These are phyloP conservation scores for Tolypocladium tundrense DNA, from an alignment of 2,329 filamentous ascomycete genomes.

Conservation along the genomic window DNA sequence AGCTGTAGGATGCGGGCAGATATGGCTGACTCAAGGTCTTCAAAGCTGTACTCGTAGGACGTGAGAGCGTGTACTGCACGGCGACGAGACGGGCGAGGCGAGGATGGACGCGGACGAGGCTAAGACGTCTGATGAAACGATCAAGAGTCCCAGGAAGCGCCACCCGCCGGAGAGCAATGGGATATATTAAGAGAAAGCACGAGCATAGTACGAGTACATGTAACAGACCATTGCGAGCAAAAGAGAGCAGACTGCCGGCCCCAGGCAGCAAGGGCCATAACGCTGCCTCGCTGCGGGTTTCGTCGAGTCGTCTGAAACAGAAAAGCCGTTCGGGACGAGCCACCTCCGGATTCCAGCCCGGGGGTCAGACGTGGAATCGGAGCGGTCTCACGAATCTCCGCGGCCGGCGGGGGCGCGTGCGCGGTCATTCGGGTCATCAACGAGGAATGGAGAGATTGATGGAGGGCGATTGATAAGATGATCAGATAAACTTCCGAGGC, in stretches of 20 bases:
- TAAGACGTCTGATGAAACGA: background rate
- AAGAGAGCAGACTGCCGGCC: background rate
- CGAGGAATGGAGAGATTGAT: too few species aligned
- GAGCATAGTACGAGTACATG: background rate
- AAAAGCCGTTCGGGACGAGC: constrained; percentile 16
- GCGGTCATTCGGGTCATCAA: too few species aligned
- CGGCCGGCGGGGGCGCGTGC: too few species aligned
- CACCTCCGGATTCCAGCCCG: constrained; percentile 18
- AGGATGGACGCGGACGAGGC: background rate
- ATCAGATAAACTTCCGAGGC: too few species aligned
- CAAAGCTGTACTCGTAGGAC: background rate
- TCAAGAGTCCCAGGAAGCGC: background rate
- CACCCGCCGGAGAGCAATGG: background rate
- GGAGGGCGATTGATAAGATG: too few species aligned
- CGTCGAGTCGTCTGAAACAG: constrained; percentile 16
- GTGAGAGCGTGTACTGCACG: background rate
- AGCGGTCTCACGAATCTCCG: too few species aligned
- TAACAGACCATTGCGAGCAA: background rate
- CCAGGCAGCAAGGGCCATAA: background rate
- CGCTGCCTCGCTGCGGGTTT: background rate
- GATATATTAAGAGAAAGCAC: background rate
- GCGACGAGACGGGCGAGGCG: background rate
- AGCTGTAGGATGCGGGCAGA: background rate
- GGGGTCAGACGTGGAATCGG: background rate
- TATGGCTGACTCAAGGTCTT: background rate